These are phyloP conservation scores for Brassica carinata DNA, from an alignment of 345 rosid species.

Conservation along the genomic window DNA sequence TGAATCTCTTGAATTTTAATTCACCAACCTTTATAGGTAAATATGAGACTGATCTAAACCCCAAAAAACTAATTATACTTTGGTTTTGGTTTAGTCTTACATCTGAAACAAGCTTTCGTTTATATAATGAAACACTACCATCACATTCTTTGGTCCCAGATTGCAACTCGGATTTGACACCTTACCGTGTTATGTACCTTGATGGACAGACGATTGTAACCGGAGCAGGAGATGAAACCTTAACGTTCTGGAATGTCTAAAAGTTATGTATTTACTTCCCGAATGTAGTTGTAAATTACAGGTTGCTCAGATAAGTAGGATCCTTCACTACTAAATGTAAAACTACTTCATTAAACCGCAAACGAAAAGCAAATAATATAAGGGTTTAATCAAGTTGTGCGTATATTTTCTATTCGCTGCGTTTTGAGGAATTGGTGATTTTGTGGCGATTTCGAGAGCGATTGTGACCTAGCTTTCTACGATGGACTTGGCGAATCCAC, in stretches of 20 bases:
- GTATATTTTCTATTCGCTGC: too few species aligned
- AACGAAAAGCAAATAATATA: too few species aligned
- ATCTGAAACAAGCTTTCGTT: not conserved
- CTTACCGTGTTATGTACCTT: not conserved
- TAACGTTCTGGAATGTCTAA: not conserved
- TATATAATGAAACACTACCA: not conserved
- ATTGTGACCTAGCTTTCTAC: too few species aligned
- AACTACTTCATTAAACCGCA: too few species aligned
- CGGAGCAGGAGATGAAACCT: not conserved
- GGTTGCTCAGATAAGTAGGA: too few species aligned
- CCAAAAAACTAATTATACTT: not conserved
- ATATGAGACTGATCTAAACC: not conserved
- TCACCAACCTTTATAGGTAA: not conserved
- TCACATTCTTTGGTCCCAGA: not conserved
- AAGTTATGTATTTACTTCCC: not conserved
- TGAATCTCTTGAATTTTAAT: conserved; percentile 8
- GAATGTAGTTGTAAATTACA: not conserved
- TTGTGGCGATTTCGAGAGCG: too few species aligned
- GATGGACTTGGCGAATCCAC: too few species aligned
- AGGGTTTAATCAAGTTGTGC: too few species aligned
- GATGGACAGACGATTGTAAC: not conserved
- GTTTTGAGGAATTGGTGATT: too few species aligned
- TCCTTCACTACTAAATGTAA: too few species aligned
- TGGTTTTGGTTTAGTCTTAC: not conserved
- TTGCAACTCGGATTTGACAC: not conserved